phyloP scores from a whole-genome alignment of 805 yeast genomes.

The Wilhelminamyces savonicus region DNA sequence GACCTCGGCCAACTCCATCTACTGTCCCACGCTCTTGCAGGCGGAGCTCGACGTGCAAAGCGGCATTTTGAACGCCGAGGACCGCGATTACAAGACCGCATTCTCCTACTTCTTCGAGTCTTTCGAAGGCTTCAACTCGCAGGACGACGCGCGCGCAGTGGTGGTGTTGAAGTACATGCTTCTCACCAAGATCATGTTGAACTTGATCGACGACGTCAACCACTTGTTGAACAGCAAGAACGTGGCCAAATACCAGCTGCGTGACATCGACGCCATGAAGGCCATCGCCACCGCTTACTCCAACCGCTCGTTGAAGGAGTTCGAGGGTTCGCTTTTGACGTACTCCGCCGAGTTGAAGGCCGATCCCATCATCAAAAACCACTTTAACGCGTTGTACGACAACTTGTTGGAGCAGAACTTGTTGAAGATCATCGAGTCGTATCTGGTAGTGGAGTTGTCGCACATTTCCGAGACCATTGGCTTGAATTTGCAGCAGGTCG shows the following conservation, averaged over 20 bases:
- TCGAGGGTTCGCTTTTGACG: constrained; percentile 72
- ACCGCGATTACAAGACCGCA: constrained; percentile 93
- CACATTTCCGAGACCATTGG: constrained; percentile 88
- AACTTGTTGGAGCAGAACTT: constrained; percentile 88
- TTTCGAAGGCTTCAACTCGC: constrained; percentile 81
- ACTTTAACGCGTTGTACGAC: constrained; percentile 88
- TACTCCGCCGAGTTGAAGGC: constrained; percentile 72
- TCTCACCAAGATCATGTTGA: constrained; percentile 88
- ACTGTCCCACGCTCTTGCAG: constrained; percentile 88
- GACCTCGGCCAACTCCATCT: constrained; percentile 95
- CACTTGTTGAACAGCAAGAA: constrained; percentile 68
- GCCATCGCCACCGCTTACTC: constrained; percentile 87
- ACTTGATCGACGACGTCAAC: constrained; percentile 78
- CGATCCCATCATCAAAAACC: constrained; percentile 85
- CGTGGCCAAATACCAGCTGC: constrained; percentile 63
- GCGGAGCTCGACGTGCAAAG: constrained; percentile 94
- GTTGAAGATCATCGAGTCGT: constrained; percentile 92
- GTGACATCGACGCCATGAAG: constrained; percentile 92
- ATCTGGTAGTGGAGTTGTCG: constrained; percentile 88
- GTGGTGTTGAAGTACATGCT: constrained; percentile 88
- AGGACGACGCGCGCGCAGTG: constrained; percentile 54
- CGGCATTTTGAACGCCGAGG: constrained; percentile 94
- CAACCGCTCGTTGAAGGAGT: constrained; percentile 84
- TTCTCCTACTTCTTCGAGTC: constrained; percentile 93
- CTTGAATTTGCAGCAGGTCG: constrained; percentile 79